Conservation (phyloP, 2,329 filamentous ascomycete genomes). For the Biscogniauxia marginata region DNA sequence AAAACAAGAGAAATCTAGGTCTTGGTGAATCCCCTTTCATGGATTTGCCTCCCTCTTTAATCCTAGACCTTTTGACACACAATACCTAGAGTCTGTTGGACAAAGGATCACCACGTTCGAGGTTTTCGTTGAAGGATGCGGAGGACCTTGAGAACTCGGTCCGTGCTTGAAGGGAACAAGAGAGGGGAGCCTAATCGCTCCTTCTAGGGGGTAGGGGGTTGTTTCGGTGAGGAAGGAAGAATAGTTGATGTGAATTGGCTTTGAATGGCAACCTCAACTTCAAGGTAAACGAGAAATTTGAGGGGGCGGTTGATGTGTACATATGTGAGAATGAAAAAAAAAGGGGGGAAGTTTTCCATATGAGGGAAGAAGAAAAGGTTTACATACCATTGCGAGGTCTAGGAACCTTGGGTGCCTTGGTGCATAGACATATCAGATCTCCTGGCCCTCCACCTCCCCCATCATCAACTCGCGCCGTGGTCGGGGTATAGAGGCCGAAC, state of each 20-base stretch:
- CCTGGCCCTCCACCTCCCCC: conserved; percentile 20
- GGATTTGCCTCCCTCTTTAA: conserved; percentile 18
- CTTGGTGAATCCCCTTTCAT: conserved; percentile 26
- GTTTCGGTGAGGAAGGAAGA: not conserved
- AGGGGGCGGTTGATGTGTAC: conserved; percentile 8
- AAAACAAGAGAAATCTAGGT: conserved; percentile 10
- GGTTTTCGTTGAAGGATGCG: conserved; percentile 26
- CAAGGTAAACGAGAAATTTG: conserved; percentile 12
- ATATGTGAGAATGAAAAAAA: conserved; percentile 5
- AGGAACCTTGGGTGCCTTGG: conserved; percentile 56
- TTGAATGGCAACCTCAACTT: not conserved
- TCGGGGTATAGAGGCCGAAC: conserved; percentile 37
- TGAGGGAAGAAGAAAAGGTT: conserved; percentile 10
- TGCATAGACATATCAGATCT: conserved; percentile 55
- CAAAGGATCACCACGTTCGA: conserved; percentile 27
- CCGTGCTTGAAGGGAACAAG: conserved; percentile 4
- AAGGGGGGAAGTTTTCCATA: not conserved
- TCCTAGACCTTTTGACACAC: conserved; percentile 10
- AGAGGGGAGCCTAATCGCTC: not conserved
- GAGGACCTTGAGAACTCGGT: conserved; percentile 12
- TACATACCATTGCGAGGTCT: conserved; percentile 58
- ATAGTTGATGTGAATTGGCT: not conserved
- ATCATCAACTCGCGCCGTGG: conserved; percentile 20
- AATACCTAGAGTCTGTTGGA: conserved; percentile 14
- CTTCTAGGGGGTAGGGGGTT: not conserved